A percentile compares a stretch with the other conserved stretches of the same genome.
Conservation (phyloP, 805 yeast species). For the Kluyveromyces nonfermentans region DNA sequence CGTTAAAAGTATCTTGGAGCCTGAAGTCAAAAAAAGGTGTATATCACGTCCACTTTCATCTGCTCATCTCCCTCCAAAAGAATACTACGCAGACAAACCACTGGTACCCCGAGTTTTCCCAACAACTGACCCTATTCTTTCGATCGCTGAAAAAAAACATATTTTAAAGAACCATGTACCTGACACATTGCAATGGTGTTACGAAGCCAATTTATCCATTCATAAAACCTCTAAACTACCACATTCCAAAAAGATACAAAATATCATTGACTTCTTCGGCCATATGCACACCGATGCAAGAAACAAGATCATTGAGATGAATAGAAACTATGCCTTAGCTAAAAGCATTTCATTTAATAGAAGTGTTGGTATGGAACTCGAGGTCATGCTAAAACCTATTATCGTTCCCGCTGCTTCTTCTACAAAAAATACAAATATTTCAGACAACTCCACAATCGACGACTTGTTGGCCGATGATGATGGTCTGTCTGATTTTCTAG, state of each 20-base stretch:
- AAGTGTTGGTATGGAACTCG: slow-evolving; percentile 1
- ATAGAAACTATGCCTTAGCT: slow-evolving; percentile 20
- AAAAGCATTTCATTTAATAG: slow-evolving; percentile 8
- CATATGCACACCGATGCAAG: slow-evolving; percentile 9
- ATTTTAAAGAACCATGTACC: slow-evolving; percentile 16
- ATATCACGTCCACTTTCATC: background rate
- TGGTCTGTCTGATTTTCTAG: slow-evolving; percentile 7
- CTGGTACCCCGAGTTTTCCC: background rate
- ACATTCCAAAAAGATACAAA: slow-evolving; percentile 12
- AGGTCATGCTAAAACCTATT: background rate
- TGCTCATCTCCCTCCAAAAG: background rate
- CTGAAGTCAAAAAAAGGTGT: background rate
- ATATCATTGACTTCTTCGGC: slow-evolving; percentile 10
- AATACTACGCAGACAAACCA: background rate
- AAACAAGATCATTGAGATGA: slow-evolving; percentile 20
- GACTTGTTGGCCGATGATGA: slow-evolving; percentile 2
- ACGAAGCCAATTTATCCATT: slow-evolving; percentile 12
- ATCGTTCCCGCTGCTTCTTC: background rate
- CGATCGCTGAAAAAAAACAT: slow-evolving; percentile 13
- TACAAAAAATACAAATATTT: background rate
- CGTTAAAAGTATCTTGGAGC: background rate
- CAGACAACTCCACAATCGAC: background rate
- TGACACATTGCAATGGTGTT: slow-evolving; percentile 1
- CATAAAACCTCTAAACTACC: slow-evolving; percentile 9
- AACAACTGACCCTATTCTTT: slow-evolving; percentile 11